Percentiles rank a stretch among this genome's conserved stretches.
Conservation (phyloP, 169 alveolate genomes). For the Plasmodium reichenowi region DNA sequence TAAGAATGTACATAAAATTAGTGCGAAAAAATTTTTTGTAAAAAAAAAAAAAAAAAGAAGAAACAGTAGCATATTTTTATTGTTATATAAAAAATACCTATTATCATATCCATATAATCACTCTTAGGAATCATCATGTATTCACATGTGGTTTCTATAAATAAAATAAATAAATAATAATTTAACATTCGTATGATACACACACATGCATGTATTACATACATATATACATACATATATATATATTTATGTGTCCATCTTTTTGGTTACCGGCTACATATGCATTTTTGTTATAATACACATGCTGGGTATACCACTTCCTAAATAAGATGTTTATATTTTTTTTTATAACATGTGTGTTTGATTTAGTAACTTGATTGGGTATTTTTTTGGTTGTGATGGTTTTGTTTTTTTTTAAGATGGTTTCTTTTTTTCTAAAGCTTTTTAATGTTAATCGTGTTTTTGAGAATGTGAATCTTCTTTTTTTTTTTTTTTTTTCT, state of each 20-base stretch:
- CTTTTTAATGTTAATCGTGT: background rate
- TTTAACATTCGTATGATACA: too few species aligned
- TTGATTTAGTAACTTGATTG: background rate
- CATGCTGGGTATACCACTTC: constrained; percentile 75
- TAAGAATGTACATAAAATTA: background rate
- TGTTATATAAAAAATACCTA: constrained; percentile 17
- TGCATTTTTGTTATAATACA: constrained; percentile 46
- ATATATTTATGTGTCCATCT: background rate
- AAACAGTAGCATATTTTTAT: background rate
- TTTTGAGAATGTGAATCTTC: background rate
- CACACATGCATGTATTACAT: background rate
- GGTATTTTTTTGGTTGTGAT: background rate
- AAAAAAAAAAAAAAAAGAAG: background rate
- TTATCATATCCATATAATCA: constrained; percentile 76
- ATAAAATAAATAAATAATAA: background rate
- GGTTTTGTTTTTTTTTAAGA: background rate
- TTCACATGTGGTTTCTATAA: constrained; percentile 22
- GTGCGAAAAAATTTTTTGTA: background rate
- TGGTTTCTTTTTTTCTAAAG: background rate
- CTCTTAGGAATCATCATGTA: constrained; percentile 17
- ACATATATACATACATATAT: background rate
- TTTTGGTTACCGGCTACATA: constrained; percentile 37
- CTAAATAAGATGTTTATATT: constrained; percentile 51
- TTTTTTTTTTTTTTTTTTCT: constrained; percentile 60
- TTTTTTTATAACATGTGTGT: constrained; percentile 20